phyloP scores from a whole-genome alignment of 2,329 filamentous ascomycete species.

The Fusarium piperis region DNA sequence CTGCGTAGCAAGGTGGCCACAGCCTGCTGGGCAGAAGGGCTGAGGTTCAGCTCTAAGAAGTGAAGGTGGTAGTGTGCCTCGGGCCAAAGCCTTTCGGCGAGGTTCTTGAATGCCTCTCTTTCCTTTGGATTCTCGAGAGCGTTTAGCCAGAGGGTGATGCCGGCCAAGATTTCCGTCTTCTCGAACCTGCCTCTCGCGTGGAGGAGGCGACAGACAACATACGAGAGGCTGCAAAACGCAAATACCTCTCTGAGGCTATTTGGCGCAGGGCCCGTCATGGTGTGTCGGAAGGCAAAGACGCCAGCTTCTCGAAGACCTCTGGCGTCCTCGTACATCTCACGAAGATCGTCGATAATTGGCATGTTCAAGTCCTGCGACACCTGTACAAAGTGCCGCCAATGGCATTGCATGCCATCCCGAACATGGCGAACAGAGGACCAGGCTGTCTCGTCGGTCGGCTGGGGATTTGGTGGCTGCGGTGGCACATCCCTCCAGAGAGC shows the following conservation, averaged over 20 bases:
- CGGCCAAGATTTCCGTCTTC: slow-evolving; percentile 12
- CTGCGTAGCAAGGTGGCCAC: not conserved
- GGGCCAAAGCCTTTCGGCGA: slow-evolving; percentile 27
- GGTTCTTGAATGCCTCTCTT: slow-evolving; percentile 5
- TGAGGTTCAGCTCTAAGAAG: not conserved
- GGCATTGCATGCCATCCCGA: not conserved
- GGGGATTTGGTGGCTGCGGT: not conserved
- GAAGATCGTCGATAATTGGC: slow-evolving; percentile 4
- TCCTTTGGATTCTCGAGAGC: slow-evolving; percentile 11
- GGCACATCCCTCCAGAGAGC: not conserved
- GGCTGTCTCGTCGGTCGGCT: not conserved
- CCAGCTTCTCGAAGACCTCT: slow-evolving; percentile 24
- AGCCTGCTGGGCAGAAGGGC: not conserved
- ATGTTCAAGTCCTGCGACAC: not conserved
- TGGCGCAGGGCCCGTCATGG: not conserved
- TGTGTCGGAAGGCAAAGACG: slow-evolving; percentile 29
- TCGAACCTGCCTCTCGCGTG: not conserved
- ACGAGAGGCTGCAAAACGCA: slow-evolving; percentile 33
- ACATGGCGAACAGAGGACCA: slow-evolving; percentile 19
- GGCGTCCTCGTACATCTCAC: slow-evolving; percentile 1
- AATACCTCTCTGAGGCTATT: slow-evolving; percentile 19
- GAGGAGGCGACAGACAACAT: slow-evolving; percentile 25
- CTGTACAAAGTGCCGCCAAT: slow-evolving; percentile 11
- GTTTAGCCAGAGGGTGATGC: slow-evolving; percentile 23
- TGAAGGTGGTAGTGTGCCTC: slow-evolving; percentile 20